Evolutionary conservation across 768 basidiomycete genomes (phyloP).

Genomic region (Amanita pallidorosea): DNA sequence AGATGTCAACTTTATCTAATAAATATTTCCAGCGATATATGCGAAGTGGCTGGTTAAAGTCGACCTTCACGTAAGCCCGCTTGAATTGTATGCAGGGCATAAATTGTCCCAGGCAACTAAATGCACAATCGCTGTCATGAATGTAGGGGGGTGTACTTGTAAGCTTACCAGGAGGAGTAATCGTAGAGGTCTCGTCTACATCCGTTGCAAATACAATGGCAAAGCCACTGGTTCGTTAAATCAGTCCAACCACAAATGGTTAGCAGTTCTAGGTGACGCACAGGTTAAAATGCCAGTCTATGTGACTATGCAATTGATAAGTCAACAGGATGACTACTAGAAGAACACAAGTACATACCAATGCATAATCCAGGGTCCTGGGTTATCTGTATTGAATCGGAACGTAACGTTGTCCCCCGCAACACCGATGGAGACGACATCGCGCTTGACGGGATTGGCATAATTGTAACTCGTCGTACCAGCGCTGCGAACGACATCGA

Average conservation of each 20-base stretch:
- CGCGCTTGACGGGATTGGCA: slow-evolving; percentile 41
- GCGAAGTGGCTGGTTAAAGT: no score
- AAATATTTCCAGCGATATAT: neutral
- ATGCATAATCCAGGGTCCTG: slow-evolving; percentile 42
- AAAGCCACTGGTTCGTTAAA: slow-evolving; percentile 15
- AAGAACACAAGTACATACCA: slow-evolving; percentile 19
- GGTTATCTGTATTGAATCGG: slow-evolving; percentile 39
- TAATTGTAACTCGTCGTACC: slow-evolving; percentile 28
- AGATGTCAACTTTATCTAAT: neutral
- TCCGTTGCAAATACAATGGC: slow-evolving; percentile 32
- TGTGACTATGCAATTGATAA: slow-evolving; percentile 24
- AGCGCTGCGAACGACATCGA: slow-evolving; percentile 33
- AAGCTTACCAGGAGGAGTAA: slow-evolving; percentile 10
- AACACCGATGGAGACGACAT: slow-evolving; percentile 27
- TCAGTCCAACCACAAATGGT: neutral
- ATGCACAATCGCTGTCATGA: neutral
- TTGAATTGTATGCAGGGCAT: slow-evolving; percentile 22
- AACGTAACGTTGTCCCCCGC: slow-evolving; percentile 29
- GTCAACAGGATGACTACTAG: neutral
- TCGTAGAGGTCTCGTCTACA: slow-evolving; percentile 5
- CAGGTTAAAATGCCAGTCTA: slow-evolving; percentile 40
- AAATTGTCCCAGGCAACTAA: slow-evolving; percentile 23
- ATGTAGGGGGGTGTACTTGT: neutral
- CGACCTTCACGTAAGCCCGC: neutral
- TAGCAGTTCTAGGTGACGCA: slow-evolving; percentile 12